Base-by-base conservation (phyloP, 176 grass and related monocot species). In the Oropetium thomaeum region DNA sequence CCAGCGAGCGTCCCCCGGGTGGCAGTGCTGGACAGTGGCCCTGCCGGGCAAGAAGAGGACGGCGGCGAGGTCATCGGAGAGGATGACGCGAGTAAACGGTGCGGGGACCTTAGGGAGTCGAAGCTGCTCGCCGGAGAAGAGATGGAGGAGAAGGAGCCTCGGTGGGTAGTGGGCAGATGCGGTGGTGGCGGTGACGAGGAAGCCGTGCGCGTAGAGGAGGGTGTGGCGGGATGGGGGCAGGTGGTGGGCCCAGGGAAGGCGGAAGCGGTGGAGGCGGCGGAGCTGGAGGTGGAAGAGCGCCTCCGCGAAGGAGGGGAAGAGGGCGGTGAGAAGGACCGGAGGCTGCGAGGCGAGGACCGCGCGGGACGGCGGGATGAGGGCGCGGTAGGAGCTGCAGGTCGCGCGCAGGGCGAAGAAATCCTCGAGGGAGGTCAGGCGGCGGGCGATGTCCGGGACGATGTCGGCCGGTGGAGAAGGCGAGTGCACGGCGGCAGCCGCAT, bases 121-220 rank as follows among this genome's bases (percentile, higher is more conserved):
- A 71, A 89, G 82, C 34, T 83, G 82, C 38, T 79, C 61, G 32
- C 88, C 85, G 49, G 87, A 82, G 86, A 93, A 88, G 59, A 97
- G 81, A 83, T 84, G 88, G 65, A 89, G 71, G 58, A 90, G 90
- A 42, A 88, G 79, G 62, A 93, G 63, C 83, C 69, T 83, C 13
- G 82, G 35, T 4, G 71, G 83, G 31, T 74, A 67, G 68, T 82
- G 63, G 34, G 48, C 19, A 29, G 83, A 62, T 4, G 81, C 12
- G 70, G 82, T 73, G 77, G 90, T 81, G 77, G 65, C 47, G 73
- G 85, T 87, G 85, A 90, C 69, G 69, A 93, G 83, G 85, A 84
- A 81, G 62, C 90, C 88, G 62, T 86, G 85, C 40, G 80, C 83
- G 70, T 80, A 89, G 58, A 70, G 41, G 77, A 86, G 65, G 76